Conservation (phyloP, 331 rosid species). For the Erythrophleum ivorense region DNA sequence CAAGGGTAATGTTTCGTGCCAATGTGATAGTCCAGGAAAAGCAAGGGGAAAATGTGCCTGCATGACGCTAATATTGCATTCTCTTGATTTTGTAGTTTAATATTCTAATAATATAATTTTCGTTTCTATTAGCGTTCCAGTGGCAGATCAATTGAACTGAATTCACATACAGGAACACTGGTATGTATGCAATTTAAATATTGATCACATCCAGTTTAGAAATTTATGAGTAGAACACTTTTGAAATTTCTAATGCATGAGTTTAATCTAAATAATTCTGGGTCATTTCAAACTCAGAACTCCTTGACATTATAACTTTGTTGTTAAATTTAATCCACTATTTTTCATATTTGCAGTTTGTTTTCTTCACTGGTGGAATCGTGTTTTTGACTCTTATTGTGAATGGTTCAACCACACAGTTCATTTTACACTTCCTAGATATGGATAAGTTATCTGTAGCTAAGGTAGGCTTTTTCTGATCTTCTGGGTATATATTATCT, state of each 20-base stretch:
- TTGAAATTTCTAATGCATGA: not conserved
- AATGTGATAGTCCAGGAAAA: constrained; percentile 6
- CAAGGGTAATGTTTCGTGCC: not conserved
- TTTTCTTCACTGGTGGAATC: constrained; percentile 95
- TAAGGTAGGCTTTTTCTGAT: constrained; percentile 63
- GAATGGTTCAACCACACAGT: constrained; percentile 96
- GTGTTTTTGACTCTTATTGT: constrained; percentile 90
- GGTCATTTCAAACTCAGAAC: constrained; percentile 23
- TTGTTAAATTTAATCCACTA: constrained; percentile 18
- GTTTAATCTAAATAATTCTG: constrained; percentile 14
- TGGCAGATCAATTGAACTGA: constrained; percentile 62
- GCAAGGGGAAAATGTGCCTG: not conserved
- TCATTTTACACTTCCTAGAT: constrained; percentile 65
- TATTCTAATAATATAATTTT: constrained; percentile 21
- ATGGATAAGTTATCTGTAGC: constrained; percentile 81
- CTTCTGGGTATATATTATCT: constrained; percentile 12
- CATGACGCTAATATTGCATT: constrained; percentile 18
- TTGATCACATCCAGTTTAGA: constrained; percentile 18
- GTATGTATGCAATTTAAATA: constrained; percentile 52
- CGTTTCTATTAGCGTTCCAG: constrained; percentile 67
- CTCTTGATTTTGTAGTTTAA: constrained; percentile 24
- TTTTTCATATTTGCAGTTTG: constrained; percentile 67
- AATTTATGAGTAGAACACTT: constrained; percentile 4
- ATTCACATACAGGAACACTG: constrained; percentile 74
- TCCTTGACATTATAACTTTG: constrained; percentile 22